Evolutionary conservation across 768 basidiomycete species (phyloP).

Genomic region (Termitomyces sp.): DNA sequence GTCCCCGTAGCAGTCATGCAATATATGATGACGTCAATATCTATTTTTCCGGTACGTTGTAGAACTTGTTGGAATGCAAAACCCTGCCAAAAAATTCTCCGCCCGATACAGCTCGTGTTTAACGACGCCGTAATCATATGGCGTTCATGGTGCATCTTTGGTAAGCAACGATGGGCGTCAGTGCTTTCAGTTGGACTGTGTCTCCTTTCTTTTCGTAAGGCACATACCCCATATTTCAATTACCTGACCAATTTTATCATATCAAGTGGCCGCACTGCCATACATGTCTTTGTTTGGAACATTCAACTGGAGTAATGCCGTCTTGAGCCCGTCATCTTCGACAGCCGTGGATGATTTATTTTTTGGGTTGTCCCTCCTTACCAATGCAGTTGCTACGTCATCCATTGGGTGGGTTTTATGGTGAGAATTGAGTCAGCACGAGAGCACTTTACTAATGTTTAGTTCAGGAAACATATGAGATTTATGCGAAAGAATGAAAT

Average conservation of each 20-base stretch:
- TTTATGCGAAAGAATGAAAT: neutral
- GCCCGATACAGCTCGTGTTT: neutral
- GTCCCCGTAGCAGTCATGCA: too few species aligned
- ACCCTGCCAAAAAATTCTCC: neutral
- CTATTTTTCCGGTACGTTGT: neutral
- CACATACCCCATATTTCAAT: neutral
- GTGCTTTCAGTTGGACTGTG: neutral
- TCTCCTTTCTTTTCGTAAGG: neutral
- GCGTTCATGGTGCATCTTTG: neutral
- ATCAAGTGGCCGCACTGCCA: neutral
- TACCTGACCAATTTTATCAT: neutral
- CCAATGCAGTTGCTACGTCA: neutral
- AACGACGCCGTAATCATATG: neutral
- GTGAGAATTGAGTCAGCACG: neutral
- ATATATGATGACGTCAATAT: neutral
- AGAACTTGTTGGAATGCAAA: neutral
- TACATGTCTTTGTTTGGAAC: neutral
- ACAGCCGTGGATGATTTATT: neutral
- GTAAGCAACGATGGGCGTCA: neutral
- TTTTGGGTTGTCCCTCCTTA: neutral
- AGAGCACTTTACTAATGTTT: neutral
- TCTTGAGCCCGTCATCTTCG: too few species aligned
- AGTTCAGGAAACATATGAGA: neutral
- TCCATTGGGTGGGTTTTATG: neutral
- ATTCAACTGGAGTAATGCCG: too few species aligned